A percentile compares a stretch with the other conserved stretches of the same genome.
Evolutionary conservation across 441 rosid species (phyloP).

Genomic region (Theobroma grandiflorum): DNA sequence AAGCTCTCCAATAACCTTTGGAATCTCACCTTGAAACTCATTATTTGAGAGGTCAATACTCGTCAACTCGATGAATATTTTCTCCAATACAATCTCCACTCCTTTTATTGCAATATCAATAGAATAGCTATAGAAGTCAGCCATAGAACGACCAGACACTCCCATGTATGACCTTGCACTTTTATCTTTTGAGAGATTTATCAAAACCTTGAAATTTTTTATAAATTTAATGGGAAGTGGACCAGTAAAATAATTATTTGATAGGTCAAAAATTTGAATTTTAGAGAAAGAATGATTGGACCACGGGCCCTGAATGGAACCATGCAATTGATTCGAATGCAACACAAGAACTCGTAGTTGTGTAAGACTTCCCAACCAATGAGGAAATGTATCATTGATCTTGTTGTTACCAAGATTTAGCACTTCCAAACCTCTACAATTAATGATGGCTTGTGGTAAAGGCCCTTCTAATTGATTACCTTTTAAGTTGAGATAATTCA

Average conservation of each 20-base stretch:
- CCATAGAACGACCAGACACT: no score
- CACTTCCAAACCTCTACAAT: slow-evolving; percentile 24
- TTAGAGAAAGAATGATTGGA: neutral
- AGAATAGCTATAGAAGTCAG: slow-evolving; percentile 6
- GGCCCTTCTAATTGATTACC: slow-evolving; percentile 29
- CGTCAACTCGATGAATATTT: slow-evolving; percentile 11
- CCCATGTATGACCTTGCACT: neutral
- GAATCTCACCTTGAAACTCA: slow-evolving; percentile 33
- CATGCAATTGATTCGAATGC: slow-evolving; percentile 10
- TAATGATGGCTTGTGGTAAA: slow-evolving; percentile 23
- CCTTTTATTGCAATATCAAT: slow-evolving; percentile 27
- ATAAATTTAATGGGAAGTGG: neutral
- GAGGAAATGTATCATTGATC: slow-evolving; percentile 26
- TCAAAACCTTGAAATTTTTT: slow-evolving; percentile 20
- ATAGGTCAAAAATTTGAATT: slow-evolving; percentile 21
- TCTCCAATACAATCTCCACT: neutral
- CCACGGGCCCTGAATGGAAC: neutral
- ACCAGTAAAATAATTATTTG: slow-evolving; percentile 21
- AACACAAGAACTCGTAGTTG: slow-evolving; percentile 17
- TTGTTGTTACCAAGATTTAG: slow-evolving; percentile 29
- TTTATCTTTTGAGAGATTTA: neutral
- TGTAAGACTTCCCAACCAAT: neutral
- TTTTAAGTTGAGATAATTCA: slow-evolving; percentile 22
- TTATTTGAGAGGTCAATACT: slow-evolving; percentile 35
- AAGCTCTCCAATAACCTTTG: slow-evolving; percentile 29